Base-by-base conservation (phyloP, 768 basidiomycete genomes). In the Rhizopogon roseolus region DNA sequence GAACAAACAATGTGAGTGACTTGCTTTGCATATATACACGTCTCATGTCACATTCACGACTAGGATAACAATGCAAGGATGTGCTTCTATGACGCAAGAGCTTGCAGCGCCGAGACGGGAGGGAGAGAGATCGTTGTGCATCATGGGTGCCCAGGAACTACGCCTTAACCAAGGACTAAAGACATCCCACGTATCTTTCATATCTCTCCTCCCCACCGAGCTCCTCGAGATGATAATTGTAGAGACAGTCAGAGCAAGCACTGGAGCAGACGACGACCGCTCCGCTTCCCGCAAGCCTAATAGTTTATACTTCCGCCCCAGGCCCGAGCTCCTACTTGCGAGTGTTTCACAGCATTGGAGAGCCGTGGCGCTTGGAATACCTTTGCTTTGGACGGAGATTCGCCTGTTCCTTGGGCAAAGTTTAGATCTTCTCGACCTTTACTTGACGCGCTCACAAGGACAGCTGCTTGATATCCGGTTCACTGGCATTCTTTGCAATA, bases 331-430 rank as follows among this genome's bases (percentile, higher is more conserved):
- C 13, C 55, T 75, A 28, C 50, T 76, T 36, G 73, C 76, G 42
- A 71, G 69, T 39, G 71, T 80, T 34, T 79, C 75, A 52, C 66
- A 57, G 39, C 57, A 67, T 51, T 80, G 79, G 79, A 65, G 76
- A 53, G 58, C 64, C 19, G 59, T 75, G 41, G 73, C 74, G 29
- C 50, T 73, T 28, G 66, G 64, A 37, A 69, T 66, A 5, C 71
- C 76, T 5, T 54, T 64, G 29, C 60, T 80, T 17, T 81, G 79
- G 78, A 69, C 71, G 5, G 53, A 58, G 25, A 61, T 67, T 36
- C 57, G 40, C 40, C 62, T 67, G 40, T 57, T 57, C 50, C 51
- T 69, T 56, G 40, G 57, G n/a, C 68, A 67, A 46, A 64, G 65
- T 19, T 32, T 42, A 28, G 57, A 66, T 45, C 53, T 67, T 34